Evolutionary conservation across 306 rosid genomes (phyloP), one percentile per base, ranked within the genome.

Genomic region (Quercus agrifolia): DNA sequence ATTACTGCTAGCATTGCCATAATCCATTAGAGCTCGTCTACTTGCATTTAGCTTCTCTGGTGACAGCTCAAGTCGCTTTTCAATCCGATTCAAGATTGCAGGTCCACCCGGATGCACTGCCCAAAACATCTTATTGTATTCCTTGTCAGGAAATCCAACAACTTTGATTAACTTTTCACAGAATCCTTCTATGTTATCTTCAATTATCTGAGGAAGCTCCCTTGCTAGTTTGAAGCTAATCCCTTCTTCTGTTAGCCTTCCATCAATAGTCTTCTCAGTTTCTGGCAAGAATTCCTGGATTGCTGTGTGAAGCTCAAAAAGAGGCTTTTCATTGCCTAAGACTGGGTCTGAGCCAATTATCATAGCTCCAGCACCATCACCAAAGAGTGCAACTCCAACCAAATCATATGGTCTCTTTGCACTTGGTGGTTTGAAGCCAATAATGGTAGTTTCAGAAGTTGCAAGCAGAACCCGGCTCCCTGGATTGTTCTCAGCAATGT

Each of bases 31-130:
- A 79, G 96, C 98, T 73, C 87, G 81, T 78, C 97, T 80, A 55
- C 98, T 89, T 25, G 98, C 94, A 77, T 74, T 83, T 78, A 93
- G 80, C 85, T 93, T 95, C 74, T 90, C 92, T 0, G 96, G 98
- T 11, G 56, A 74, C 91, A 95, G 61, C 66, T 95, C 93, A n/a
- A 93, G 94, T 54, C 87, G 80, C 83, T 91, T 95, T 78, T 95
- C 99, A 11, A 90, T 64, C 1, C 90, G 82, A n/a, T 93, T 93
- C 89, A 95, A 77, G 74, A 93, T 93, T 28, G 99, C 98, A 18
- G 98, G 98, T 5, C 94, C 98, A 1, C 97, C 94, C 0, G 97
- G 99, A 90, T 93, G 98, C 9, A 95, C 96, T 4, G 96, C 98
- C 98, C 97, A 93, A 38, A 95, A 93, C 75, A 95, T 33, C 80